Evolutionary conservation across 2,329 filamentous ascomycete species (phyloP).

Genomic region (Thelonectria rubi): DNA sequence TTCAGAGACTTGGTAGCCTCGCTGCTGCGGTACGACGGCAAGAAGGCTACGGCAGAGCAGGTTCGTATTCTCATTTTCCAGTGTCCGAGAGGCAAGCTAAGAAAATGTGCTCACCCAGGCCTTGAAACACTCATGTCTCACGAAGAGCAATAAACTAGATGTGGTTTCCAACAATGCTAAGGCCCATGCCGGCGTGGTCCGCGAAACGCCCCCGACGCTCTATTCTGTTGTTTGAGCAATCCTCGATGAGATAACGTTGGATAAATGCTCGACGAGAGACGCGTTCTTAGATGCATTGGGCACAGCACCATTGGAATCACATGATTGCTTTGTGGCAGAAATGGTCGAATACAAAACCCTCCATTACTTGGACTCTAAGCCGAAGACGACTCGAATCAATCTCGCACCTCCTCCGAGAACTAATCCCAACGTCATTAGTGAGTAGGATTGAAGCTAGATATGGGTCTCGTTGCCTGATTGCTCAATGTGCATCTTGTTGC

Average conservation of each 20-base stretch:
- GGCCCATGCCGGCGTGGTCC: neutral
- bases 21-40: conserved; percentile 77
- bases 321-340: too few species aligned
- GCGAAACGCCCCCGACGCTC: neutral
- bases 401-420: too few species aligned
- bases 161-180: neutral
- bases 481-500: too few species aligned
- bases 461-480: too few species aligned
- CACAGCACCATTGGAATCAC: too few species aligned
- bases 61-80: conserved; percentile 33
- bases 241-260: neutral
- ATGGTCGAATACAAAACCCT: too few species aligned
- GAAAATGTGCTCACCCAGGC: conserved; percentile 27
- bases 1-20: conserved; percentile 72
- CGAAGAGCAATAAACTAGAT: neutral
- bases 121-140: conserved; percentile 34
- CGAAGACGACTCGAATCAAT: too few species aligned
- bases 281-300: neutral
- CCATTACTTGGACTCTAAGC: too few species aligned
- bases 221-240: neutral
- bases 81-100: conserved; percentile 9
- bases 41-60: conserved; percentile 70
- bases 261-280: neutral
- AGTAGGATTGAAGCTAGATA: too few species aligned
- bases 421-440: too few species aligned